Base-by-base conservation (phyloP, 164 flowering plant genomes). In the Magnolia kwangsiensis region DNA sequence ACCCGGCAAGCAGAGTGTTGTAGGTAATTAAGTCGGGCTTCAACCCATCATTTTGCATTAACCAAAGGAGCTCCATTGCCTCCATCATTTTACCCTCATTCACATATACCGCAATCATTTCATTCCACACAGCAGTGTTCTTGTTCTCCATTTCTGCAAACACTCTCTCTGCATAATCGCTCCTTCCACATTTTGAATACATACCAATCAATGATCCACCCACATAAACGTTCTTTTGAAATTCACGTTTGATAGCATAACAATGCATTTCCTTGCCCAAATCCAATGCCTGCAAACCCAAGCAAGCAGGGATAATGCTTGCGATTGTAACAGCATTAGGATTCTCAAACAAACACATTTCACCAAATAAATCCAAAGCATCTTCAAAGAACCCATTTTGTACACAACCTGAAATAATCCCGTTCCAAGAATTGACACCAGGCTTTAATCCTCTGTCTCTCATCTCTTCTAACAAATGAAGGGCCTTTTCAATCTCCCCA, bases 371-470 rank as follows among this genome's bases (percentile, higher is more conserved):
- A 45, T 79, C 80, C 55, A 86, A 74, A 76, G 89, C 87, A 76
- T 85, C 86, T 50, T 79, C 81, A 70, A 74, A 82, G 78, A 72
- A 81, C 18, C 80, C 86, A 82, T 82, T 83, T 50, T 81, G 81
- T 31, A 82, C 82, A 77, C 85, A 85, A 59, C 85, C 88, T 3
- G 88, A 86, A 58, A 86, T 84, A 21, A 88, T 76, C 20, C 87
- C 89, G 79, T 88, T 86, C 90, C 89, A 86, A 7, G 90, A 74
- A 78, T 67, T 81, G 8, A 78, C 84, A n/a, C 77, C 81, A n/a
- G 90, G 88, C 50, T 71, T 78, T 74, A 82, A 8, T 72, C 86
- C 86, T 77, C 74, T 71, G 70, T 76, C 86, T 79, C 73, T 79
- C 89, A 85, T 86, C 76, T 79, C 83, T 45, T 82, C 79, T 64